These are phyloP conservation scores for Leccinellum albellum DNA, from an alignment of 768 basidiomycete genomes.

Conservation along the genomic window DNA sequence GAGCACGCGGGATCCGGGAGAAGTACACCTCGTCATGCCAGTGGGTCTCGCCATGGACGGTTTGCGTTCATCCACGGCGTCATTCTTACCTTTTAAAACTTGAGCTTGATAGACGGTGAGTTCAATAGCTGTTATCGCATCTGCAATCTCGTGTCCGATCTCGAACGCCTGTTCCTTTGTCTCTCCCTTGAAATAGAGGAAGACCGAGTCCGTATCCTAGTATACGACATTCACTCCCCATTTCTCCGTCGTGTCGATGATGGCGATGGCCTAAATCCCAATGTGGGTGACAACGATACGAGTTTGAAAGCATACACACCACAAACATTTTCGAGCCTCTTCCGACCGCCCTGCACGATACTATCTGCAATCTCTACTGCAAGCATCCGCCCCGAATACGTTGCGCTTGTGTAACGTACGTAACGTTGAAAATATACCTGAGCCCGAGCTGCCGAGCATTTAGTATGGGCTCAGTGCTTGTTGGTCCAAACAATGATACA, in stretches of 20 bases:
- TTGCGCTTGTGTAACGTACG: conserved; percentile 93
- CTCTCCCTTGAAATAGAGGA: conserved; percentile 84
- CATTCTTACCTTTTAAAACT: conserved; percentile 85
- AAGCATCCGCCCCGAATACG: conserved; percentile 96
- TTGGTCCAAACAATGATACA: not conserved
- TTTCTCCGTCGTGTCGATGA: conserved; percentile 70
- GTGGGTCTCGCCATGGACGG: not conserved
- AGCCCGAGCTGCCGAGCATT: conserved; percentile 90
- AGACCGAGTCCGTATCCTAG: conserved; percentile 96
- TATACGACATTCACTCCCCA: conserved; percentile 96
- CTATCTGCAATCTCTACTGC: conserved; percentile 97
- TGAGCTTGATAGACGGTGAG: conserved; percentile 89
- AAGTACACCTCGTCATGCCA: conserved; percentile 70
- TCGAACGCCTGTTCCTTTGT: conserved; percentile 92
- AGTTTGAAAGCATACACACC: conserved; percentile 38
- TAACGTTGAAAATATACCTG: conserved; percentile 92
- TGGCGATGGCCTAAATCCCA: conserved; percentile 63
- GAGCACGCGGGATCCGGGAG: conserved; percentile 88
- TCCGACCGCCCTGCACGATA: conserved; percentile 94
- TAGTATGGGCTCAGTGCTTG: conserved; percentile 71
- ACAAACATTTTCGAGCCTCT: conserved; percentile 95
- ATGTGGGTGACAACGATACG: not conserved
- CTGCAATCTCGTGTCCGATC: conserved; percentile 90
- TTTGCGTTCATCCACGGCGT: no score
- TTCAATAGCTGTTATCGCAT: conserved; percentile 81